Evolutionary conservation across 305 asterid species (phyloP).

Genomic region (Ilex paraguariensis): DNA sequence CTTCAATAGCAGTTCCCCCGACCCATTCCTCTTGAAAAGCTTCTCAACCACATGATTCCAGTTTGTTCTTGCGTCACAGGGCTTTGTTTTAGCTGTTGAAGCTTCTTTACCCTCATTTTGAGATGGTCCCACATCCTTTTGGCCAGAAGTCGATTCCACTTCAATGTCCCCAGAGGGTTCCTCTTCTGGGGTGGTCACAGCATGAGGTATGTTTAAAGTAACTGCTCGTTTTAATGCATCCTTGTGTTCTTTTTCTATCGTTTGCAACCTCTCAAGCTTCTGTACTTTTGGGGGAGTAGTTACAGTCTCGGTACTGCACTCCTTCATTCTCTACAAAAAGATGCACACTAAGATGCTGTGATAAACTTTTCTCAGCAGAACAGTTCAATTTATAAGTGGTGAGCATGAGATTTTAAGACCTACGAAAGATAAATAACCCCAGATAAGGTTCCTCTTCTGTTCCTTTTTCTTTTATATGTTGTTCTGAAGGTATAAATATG

Average conservation of each 20-base stretch:
- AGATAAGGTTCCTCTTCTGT: too few relatives aligned
- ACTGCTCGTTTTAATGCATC: constrained; percentile 91
- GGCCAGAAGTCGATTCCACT: constrained; percentile 33
- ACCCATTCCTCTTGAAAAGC: constrained; percentile 50
- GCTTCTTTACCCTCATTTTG: constrained; percentile 17
- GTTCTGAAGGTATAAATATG: too few relatives aligned
- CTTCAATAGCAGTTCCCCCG: constrained; percentile 39
- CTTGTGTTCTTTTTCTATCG: constrained; percentile 81
- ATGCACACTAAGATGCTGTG: neutral
- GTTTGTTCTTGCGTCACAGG: constrained; percentile 43
- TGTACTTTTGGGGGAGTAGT: constrained; percentile 62
- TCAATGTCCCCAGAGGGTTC: constrained; percentile 26
- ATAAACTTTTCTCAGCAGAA: too few relatives aligned
- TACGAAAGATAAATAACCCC: neutral
- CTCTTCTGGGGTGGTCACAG: constrained; percentile 38
- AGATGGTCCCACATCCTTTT: constrained; percentile 23
- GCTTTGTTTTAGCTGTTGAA: constrained; percentile 13
- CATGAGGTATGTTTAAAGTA: constrained; percentile 81
- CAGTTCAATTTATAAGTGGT: neutral
- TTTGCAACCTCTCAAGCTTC: constrained; percentile 52
- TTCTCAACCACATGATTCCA: constrained; percentile 68
- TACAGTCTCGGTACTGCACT: constrained; percentile 29
- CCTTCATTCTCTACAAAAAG: constrained; percentile 49
- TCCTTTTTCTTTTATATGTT: too few relatives aligned
- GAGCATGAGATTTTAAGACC: neutral